phyloP scores from a whole-genome alignment of 495 filamentous ascomycete species.

The Hypoxylon intermedium region DNA sequence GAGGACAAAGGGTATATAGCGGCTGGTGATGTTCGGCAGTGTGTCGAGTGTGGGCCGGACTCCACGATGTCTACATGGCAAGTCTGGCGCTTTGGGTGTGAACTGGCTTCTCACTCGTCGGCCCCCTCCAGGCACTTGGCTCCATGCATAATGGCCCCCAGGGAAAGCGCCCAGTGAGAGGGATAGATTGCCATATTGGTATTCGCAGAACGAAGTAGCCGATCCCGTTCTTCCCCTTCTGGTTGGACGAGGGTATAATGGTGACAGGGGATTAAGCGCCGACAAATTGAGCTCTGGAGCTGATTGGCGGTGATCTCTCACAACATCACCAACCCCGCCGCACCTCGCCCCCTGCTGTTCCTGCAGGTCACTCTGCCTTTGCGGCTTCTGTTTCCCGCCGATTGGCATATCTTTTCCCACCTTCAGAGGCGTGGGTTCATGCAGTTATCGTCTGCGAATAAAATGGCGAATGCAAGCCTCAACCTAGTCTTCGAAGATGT shows the following conservation, averaged over 20 bases:
- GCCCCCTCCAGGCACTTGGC: constrained; percentile 39
- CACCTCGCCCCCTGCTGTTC: constrained; percentile 22
- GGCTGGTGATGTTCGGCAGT: constrained; percentile 57
- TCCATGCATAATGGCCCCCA: constrained; percentile 47
- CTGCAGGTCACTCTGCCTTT: constrained; percentile 36
- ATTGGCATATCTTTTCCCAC: constrained; percentile 22
- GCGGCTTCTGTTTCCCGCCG: constrained; percentile 25
- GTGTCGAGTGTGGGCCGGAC: constrained; percentile 42
- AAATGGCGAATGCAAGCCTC: constrained; percentile 7
- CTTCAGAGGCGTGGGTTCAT: constrained; percentile 1
- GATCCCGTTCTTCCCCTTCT: constrained; percentile 32
- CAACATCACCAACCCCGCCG: constrained; percentile 34
- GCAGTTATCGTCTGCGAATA: constrained; percentile 13
- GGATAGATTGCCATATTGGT: constrained; percentile 40
- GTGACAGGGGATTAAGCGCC: constrained; percentile 38
- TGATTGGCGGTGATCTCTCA: constrained; percentile 30
- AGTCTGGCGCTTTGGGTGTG: constrained; percentile 42
- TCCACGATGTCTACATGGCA: constrained; percentile 32
- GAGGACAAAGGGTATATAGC: constrained; percentile 59
- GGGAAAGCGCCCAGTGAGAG: constrained; percentile 46
- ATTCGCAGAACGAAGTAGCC: constrained; percentile 19
- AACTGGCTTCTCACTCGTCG: constrained; percentile 50
- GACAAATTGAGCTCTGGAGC: constrained; percentile 13
- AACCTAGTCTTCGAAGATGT: constrained; percentile 15
- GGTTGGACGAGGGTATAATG: constrained; percentile 30